Conservation (phyloP, 1,139 yeast genomes). For the Yamadazyma taylorii region DNA sequence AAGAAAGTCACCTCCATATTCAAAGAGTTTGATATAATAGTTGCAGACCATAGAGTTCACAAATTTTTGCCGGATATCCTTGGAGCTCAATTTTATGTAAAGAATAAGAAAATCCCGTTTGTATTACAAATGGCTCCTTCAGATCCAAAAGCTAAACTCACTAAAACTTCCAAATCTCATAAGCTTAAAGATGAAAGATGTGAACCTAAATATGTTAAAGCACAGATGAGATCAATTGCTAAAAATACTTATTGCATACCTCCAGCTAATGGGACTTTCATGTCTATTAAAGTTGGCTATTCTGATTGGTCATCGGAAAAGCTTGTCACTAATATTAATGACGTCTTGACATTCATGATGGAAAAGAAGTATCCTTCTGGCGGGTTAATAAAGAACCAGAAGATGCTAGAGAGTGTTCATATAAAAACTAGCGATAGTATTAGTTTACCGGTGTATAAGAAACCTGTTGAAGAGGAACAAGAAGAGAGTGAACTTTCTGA, state of each 20-base stretch:
- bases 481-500: constrained; percentile 6
- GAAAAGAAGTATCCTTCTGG: constrained; percentile 57
- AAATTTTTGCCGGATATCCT: constrained; percentile 56
- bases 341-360: constrained; percentile 51
- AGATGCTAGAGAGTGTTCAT: constrained; percentile 50
- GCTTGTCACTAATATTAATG: constrained; percentile 54
- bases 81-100: constrained; percentile 56
- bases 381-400: constrained; percentile 47
- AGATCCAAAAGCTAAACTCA: constrained; percentile 37
- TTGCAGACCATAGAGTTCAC: constrained; percentile 66
- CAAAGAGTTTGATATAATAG: constrained; percentile 62
- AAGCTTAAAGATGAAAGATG: constrained; percentile 53
- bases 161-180: constrained; percentile 32
- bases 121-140: constrained; percentile 66
- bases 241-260: constrained; percentile 62
- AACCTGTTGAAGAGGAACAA: background rate
- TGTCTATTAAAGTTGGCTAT: constrained; percentile 55
- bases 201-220: constrained; percentile 59
- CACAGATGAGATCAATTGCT: constrained; percentile 61
- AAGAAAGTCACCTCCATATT: constrained; percentile 44
- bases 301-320: constrained; percentile 43
- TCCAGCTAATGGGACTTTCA: constrained; percentile 53
- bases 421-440: constrained; percentile 65
- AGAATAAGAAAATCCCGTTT: constrained; percentile 62
- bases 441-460: constrained; percentile 47